A percentile compares a stretch with the other conserved stretches of the same genome.
Conservation (phyloP, 1,284 basidiomycete genomes). For the Puccinia hordei region DNA sequence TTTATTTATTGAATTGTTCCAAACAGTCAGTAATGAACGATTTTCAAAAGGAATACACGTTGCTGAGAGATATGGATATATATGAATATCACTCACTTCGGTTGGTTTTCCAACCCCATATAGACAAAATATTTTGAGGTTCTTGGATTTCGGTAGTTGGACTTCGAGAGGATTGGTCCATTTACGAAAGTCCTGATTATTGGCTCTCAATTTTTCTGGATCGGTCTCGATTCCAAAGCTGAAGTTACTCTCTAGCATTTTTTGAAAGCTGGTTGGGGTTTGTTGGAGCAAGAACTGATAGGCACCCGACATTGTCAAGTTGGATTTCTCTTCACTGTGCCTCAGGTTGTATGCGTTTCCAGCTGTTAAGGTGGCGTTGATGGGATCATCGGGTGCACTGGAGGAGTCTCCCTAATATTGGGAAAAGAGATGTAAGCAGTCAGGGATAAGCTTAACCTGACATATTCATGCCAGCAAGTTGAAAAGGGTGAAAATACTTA, state of each 20-base stretch:
- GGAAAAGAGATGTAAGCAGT: background rate
- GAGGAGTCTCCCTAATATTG: constrained; percentile 48
- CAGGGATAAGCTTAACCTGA: too few species aligned
- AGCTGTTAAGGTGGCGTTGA: constrained; percentile 61
- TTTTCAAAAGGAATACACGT: background rate
- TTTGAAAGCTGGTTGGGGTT: constrained; percentile 72
- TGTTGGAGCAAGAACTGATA: constrained; percentile 80
- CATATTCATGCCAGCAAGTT: background rate
- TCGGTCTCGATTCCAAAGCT: constrained; percentile 88
- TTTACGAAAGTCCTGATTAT: constrained; percentile 64
- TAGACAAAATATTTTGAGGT: constrained; percentile 88
- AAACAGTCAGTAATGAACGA: constrained; percentile 24
- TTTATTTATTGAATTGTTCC: background rate
- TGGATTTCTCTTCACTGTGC: constrained; percentile 62
- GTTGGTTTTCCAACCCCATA: constrained; percentile 97
- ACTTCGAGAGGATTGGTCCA: constrained; percentile 97
- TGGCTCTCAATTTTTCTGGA: constrained; percentile 62
- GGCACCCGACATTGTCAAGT: constrained; percentile 79
- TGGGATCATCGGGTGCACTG: constrained; percentile 74
- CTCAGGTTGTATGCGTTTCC: constrained; percentile 55
- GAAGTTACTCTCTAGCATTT: constrained; percentile 87
- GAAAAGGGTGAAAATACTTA: constrained; percentile 63
- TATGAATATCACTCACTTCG: constrained; percentile 69
- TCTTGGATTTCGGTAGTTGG: constrained; percentile 82
- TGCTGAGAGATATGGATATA: constrained; percentile 52